Conservation (phyloP, 306 rosid genomes). For the Bauhinia variegata region DNA sequence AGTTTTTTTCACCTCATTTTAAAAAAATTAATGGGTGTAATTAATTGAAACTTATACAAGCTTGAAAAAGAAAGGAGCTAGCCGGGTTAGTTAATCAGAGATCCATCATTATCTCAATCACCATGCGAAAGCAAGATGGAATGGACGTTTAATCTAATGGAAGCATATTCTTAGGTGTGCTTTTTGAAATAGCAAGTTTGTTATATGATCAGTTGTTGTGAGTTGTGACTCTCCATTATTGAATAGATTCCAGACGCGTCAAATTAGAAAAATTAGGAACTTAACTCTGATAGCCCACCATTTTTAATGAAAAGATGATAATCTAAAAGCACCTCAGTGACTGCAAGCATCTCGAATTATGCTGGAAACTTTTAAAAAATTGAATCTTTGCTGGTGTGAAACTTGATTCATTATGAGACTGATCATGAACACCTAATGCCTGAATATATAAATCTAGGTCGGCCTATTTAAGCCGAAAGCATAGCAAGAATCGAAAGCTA, state of each 20-base stretch:
- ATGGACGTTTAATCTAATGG: not conserved
- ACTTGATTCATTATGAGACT: conserved; percentile 29
- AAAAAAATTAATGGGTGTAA: no score
- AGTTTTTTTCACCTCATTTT: no score
- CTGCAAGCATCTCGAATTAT: conserved; percentile 22
- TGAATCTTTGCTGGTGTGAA: not conserved
- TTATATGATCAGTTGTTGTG: conserved; percentile 14
- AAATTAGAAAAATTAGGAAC: conserved; percentile 22
- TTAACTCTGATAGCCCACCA: conserved; percentile 24
- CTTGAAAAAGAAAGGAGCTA: not conserved
- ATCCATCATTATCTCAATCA: no score
- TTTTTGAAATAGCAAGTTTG: not conserved
- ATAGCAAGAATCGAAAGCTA: conserved; percentile 18
- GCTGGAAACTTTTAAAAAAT: not conserved
- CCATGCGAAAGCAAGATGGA: not conserved
- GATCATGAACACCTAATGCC: conserved; percentile 37
- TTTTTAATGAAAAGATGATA: not conserved
- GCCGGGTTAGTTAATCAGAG: not conserved
- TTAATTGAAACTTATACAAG: not conserved
- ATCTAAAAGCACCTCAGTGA: not conserved
- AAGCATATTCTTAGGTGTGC: not conserved
- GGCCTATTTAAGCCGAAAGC: conserved; percentile 33
- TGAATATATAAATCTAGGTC: conserved; percentile 19
- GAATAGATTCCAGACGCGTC: conserved; percentile 30
- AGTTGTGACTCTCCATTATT: conserved; percentile 21